A percentile compares a stretch with the other conserved stretches of the same genome.
Evolutionary conservation across 1,284 basidiomycete species (phyloP).

Genomic region (Ganoderma lingzhi): DNA sequence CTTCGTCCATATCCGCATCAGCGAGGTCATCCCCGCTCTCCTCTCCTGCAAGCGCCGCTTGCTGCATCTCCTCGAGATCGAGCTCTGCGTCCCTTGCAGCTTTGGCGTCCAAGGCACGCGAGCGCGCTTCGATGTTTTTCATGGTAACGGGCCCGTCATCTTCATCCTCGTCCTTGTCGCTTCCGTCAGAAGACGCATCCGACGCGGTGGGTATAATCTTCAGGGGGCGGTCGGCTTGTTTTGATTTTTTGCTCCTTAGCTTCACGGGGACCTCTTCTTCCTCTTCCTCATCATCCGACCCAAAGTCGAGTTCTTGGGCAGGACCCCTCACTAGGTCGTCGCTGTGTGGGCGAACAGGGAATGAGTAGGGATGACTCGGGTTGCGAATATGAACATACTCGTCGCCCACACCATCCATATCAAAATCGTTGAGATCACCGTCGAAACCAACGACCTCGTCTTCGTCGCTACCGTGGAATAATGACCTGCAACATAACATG

Average conservation of each 20-base stretch:
- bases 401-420: constrained; percentile 51
- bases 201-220: constrained; percentile 62
- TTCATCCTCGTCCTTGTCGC: constrained; percentile 51
- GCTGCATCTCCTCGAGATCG: constrained; percentile 72
- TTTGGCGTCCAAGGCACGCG: constrained; percentile 73
- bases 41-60: constrained; percentile 55
- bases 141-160: constrained; percentile 73
- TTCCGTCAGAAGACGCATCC: constrained; percentile 50
- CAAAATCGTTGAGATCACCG: constrained; percentile 58
- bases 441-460: constrained; percentile 51
- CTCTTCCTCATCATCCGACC: constrained; percentile 65
- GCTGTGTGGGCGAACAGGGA: constrained; percentile 24
- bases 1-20: constrained; percentile 62
- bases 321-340: constrained; percentile 57
- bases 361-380: neutral
- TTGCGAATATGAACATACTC: constrained; percentile 34
- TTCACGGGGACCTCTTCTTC: constrained; percentile 43
- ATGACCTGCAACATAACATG: constrained; percentile 43
- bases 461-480: constrained; percentile 61
- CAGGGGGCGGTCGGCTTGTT: constrained; percentile 55
- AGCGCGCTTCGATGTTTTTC: constrained; percentile 80
- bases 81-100: constrained; percentile 74
- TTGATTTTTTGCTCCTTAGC: constrained; percentile 55
- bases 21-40: constrained; percentile 58
- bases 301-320: constrained; percentile 74